Percentiles rank a stretch among this genome's conserved stretches.
Conservation (phyloP, 805 yeast genomes). For the Ogataea paraovalis region DNA sequence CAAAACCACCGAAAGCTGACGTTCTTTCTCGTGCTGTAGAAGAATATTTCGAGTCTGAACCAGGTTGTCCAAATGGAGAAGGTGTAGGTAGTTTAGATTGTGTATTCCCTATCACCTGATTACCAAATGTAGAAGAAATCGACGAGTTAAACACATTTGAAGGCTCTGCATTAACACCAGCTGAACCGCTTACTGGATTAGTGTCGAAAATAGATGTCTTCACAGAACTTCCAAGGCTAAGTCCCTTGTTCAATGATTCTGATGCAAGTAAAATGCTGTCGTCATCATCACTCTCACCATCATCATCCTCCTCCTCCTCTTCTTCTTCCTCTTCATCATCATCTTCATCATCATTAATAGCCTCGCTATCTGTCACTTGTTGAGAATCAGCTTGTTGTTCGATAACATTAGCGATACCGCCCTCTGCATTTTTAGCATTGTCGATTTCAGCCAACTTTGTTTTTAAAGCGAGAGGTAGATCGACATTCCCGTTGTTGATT, state of each 20-base stretch:
- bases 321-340: neutral
- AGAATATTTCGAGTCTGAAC: neutral
- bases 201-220: no score
- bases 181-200: no score
- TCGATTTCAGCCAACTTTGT: neutral
- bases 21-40: no score
- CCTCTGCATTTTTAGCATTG: neutral
- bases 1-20: constrained; percentile 1
- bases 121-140: neutral
- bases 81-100: neutral
- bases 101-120: no score
- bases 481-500: constrained; percentile 35
- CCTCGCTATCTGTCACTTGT: neutral
- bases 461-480: constrained; percentile 5
- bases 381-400: neutral
- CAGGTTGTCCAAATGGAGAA: constrained; percentile 5
- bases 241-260: neutral
- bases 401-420: neutral
- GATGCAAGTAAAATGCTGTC: neutral
- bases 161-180: no score
- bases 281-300: neutral
- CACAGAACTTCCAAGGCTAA: neutral
- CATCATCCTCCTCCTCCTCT: neutral
- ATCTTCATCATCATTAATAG: neutral
- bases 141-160: neutral